Percentiles rank a stretch among this genome's conserved stretches.
phyloP scores from a whole-genome alignment of 1,284 basidiomycete species.

The Tetrapyrgos nigripes region DNA sequence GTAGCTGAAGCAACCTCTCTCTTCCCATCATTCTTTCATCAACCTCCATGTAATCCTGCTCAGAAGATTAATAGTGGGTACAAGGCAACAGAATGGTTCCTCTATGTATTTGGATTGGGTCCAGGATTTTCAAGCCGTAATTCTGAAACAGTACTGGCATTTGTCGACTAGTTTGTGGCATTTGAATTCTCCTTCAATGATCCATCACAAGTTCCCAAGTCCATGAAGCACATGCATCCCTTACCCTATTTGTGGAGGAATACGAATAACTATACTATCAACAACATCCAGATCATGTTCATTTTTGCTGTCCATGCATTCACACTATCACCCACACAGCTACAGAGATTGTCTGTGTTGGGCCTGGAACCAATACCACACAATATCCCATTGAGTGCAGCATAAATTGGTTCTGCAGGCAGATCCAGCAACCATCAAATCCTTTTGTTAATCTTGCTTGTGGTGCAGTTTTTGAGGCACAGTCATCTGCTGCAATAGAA shows the following conservation, averaged over 20 bases:
- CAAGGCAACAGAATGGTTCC: slow-evolving; percentile 26
- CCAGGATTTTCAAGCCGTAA: slow-evolving; percentile 33
- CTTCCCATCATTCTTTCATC: slow-evolving; percentile 29
- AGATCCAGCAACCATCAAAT: slow-evolving; percentile 27
- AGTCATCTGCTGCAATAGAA: slow-evolving; percentile 24
- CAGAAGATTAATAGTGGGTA: slow-evolving; percentile 14
- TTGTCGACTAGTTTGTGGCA: slow-evolving; percentile 29
- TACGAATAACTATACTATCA: slow-evolving; percentile 36
- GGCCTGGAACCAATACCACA: slow-evolving; percentile 24
- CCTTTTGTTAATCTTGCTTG: slow-evolving; percentile 27
- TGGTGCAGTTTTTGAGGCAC: slow-evolving; percentile 10
- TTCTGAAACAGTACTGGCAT: slow-evolving; percentile 31
- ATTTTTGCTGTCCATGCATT: slow-evolving; percentile 35
- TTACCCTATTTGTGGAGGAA: slow-evolving; percentile 28
- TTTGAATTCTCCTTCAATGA: slow-evolving; percentile 28
- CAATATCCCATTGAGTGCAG: slow-evolving; percentile 27
- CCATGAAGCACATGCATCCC: slow-evolving; percentile 11
- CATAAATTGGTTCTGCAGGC: slow-evolving; percentile 27
- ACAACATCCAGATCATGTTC: slow-evolving; percentile 28
- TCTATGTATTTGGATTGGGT: slow-evolving; percentile 32
- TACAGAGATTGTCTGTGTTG: slow-evolving; percentile 29
- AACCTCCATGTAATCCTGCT: slow-evolving; percentile 33
- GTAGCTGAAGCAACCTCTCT: slow-evolving; percentile 23
- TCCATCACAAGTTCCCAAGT: slow-evolving; percentile 21
- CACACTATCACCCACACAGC: slow-evolving; percentile 32